Base-by-base conservation (phyloP, 2,329 filamentous ascomycete species). In the Ophiobolus disseminans region DNA sequence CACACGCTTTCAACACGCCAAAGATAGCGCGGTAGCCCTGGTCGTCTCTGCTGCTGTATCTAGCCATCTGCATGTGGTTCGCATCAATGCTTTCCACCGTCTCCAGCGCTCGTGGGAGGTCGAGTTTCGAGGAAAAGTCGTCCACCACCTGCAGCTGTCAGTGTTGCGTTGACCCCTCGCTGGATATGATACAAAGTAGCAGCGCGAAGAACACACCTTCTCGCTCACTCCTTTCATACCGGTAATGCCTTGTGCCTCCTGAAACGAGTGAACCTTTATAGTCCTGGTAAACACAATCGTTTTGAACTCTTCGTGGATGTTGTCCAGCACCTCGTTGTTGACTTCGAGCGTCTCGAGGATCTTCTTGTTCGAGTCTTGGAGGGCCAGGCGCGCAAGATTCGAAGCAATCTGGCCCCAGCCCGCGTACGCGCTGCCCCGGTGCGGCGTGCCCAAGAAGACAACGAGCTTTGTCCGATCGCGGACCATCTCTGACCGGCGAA, bases 401-500 rank as follows among this genome's bases (percentile, higher is more conserved):
- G 65, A 63, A 7, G 63, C 68, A 19, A 74, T 68, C 22, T 55
- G 45, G 8, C 68, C 68, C 73, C 70, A 76, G 39, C 53, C 60
- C 8, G 71, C 68, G 16, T 41, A 49, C 2, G 32, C 31, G 45
- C 68, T 73, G 23, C 74, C 73, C 25, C 69, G 63, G 57, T 77
- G 74, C 13, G 74, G 75, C 5, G 74, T 76, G 17, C 74, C 73
- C 3, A 77, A 66, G 54, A 77, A 77, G 9, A 76, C 37, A 36
- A 75, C 50, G 1, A 68, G 45, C 43, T 63, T 68, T n/a, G 70
- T 73, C 10, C 22, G 47, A 3, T 48, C 25, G n/a, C 60, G 60
- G 50, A 60, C 26, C n/a, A 19, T 21, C 59, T 48, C 49, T 10
- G 71, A 75, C 48, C 63, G 58, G 17, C 52, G 53, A 21, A 75